Evolutionary conservation across 345 rosid species (phyloP).

Genomic region (Lepidium africanum): DNA sequence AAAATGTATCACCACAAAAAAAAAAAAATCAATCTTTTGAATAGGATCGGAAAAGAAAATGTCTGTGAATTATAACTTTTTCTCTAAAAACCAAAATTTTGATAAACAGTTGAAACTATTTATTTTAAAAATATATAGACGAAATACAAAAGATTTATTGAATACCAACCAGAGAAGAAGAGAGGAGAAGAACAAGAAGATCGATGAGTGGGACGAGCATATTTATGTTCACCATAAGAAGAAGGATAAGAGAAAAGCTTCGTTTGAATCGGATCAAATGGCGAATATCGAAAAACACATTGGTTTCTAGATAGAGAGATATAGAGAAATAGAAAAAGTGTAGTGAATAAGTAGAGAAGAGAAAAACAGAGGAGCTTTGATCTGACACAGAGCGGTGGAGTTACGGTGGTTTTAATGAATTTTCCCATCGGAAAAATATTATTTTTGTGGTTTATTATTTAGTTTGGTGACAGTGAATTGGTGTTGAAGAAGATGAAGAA

Average conservation of each 20-base stretch:
- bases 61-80: not conserved
- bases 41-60: too few species aligned
- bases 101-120: not conserved
- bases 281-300: constrained; percentile 70
- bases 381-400: constrained; percentile 47
- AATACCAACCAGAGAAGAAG: constrained; percentile 44
- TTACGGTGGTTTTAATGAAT: constrained; percentile 10
- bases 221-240: constrained; percentile 81
- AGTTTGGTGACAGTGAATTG: not conserved
- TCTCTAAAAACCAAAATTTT: not conserved
- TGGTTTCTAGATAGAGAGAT: constrained; percentile 37
- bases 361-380: constrained; percentile 82
- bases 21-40: not conserved
- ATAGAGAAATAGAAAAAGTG: constrained; percentile 50
- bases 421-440: constrained; percentile 16
- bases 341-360: constrained; percentile 53
- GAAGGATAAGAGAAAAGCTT: constrained; percentile 70
- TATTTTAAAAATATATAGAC: not conserved
- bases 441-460: not conserved
- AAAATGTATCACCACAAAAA: not conserved
- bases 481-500: not conserved
- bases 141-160: not conserved
- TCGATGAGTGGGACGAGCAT: constrained; percentile 65
- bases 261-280: constrained; percentile 57
- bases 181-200: constrained; percentile 63